Conservation (phyloP, 106 monocot genomes). For the Ottelia alismoides region DNA sequence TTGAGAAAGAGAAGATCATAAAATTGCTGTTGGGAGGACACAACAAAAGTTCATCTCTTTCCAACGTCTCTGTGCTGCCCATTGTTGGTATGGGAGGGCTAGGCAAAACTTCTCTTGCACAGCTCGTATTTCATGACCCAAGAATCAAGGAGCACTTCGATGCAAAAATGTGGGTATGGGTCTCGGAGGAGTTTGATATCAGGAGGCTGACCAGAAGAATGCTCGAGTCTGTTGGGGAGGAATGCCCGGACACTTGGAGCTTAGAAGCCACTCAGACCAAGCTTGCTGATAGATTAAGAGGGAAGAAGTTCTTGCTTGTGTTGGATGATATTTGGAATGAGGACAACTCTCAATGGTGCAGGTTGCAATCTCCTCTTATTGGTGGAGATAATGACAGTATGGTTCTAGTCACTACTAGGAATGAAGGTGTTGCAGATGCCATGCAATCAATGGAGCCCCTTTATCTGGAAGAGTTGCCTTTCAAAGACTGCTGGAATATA, state of each 20-base stretch:
- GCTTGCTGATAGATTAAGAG: slow-evolving; percentile 3
- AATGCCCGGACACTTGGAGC: neutral
- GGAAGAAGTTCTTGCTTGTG: slow-evolving; percentile 25
- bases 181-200: slow-evolving; percentile 5
- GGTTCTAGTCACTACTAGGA: slow-evolving; percentile 4
- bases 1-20: neutral
- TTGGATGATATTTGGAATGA: slow-evolving; percentile 36
- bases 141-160: slow-evolving; percentile 3
- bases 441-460: neutral
- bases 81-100: slow-evolving; percentile 9
- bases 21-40: neutral
- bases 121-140: slow-evolving; percentile 16
- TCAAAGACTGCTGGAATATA: slow-evolving; percentile 7
- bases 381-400: slow-evolving; percentile 4
- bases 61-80: slow-evolving; percentile 4
- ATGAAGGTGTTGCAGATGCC: neutral
- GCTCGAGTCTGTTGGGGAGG: neutral
- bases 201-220: slow-evolving; percentile 8
- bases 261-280: slow-evolving; percentile 2
- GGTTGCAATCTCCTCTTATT: slow-evolving; percentile 8
- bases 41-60: no score
- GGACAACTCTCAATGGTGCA: slow-evolving; percentile 8
- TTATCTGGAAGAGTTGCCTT: neutral
- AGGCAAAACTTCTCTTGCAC: slow-evolving; percentile 19
- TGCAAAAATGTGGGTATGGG: slow-evolving; percentile 12